Evolutionary conservation across 2,329 filamentous ascomycete species (phyloP).

Genomic region (Cercospora citrullina): DNA sequence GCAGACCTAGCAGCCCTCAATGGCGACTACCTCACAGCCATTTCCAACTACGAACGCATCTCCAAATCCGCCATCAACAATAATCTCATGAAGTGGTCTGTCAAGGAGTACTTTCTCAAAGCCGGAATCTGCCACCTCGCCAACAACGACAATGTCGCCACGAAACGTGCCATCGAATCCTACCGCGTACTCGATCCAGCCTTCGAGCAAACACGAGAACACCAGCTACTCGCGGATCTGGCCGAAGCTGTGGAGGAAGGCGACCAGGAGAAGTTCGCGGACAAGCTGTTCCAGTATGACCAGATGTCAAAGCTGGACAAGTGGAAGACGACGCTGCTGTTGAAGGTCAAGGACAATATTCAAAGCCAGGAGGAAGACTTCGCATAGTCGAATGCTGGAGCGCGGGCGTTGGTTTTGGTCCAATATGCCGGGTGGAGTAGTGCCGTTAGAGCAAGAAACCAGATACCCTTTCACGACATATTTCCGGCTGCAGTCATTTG

Average conservation of each 20-base stretch:
- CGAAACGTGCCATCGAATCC: slow-evolving; percentile 75
- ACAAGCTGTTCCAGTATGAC: slow-evolving; percentile 86
- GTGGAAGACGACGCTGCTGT: slow-evolving; percentile 88
- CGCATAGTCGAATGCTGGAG: slow-evolving; percentile 47
- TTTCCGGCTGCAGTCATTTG: not conserved
- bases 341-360: slow-evolving; percentile 81
- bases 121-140: slow-evolving; percentile 87
- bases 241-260: slow-evolving; percentile 71
- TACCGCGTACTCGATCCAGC: slow-evolving; percentile 78
- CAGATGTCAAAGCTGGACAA: slow-evolving; percentile 92
- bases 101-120: slow-evolving; percentile 95
- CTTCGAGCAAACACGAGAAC: slow-evolving; percentile 76
- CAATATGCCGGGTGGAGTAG: not conserved
- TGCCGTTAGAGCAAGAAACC: not conserved
- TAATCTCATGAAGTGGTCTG: slow-evolving; percentile 88
- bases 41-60: slow-evolving; percentile 80
- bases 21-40: slow-evolving; percentile 79
- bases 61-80: slow-evolving; percentile 74
- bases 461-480: slow-evolving; percentile 10
- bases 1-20: slow-evolving; percentile 83
- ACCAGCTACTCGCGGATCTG: slow-evolving; percentile 77
- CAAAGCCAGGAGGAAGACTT: slow-evolving; percentile 70
- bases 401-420: not conserved
- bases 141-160: slow-evolving; percentile 72
- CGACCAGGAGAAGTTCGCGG: slow-evolving; percentile 79